Evolutionary conservation across 225 moss, liverwort and hornwort genomes (phyloP).

Genomic region (Marchantia paleacea): DNA sequence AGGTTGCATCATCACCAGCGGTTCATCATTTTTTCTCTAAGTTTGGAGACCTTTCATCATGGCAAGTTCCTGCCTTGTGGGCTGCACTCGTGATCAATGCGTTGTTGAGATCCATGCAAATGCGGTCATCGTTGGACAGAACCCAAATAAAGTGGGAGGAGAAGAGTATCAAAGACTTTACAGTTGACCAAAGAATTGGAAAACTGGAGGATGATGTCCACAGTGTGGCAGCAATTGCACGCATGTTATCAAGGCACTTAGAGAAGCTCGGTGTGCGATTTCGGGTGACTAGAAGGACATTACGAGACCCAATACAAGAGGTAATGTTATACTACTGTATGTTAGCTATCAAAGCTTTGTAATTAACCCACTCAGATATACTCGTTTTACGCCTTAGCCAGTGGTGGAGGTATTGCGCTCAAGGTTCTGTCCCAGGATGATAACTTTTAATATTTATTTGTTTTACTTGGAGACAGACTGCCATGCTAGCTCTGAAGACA

Average conservation of each 20-base stretch:
- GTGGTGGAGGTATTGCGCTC: background rate
- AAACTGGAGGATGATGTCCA: constrained; percentile 71
- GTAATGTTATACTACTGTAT: constrained; percentile 14
- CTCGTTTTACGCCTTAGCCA: too few species aligned
- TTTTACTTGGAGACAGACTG: constrained; percentile 46
- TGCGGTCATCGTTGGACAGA: constrained; percentile 37
- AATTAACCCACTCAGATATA: too few species aligned
- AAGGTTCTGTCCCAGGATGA: background rate
- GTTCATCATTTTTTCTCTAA: constrained; percentile 24
- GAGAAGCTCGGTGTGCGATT: constrained; percentile 95
- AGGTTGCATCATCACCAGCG: constrained; percentile 34
- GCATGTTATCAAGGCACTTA: constrained; percentile 67
- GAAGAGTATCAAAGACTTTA: constrained; percentile 43
- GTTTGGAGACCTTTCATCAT: constrained; percentile 38
- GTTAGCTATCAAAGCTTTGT: too few species aligned
- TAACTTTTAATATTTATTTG: background rate
- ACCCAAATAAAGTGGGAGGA: constrained; percentile 39
- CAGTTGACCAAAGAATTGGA: constrained; percentile 62
- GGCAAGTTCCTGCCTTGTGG: constrained; percentile 67
- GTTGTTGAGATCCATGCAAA: constrained; percentile 57
- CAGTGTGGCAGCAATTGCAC: constrained; percentile 47
- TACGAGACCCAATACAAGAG: constrained; percentile 79
- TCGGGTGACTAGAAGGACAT: constrained; percentile 58
- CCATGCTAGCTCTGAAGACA: constrained; percentile 54
- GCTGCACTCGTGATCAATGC: constrained; percentile 81